Evolutionary conservation across 331 rosid genomes (phyloP).

Genomic region (Malus hybrid): DNA sequence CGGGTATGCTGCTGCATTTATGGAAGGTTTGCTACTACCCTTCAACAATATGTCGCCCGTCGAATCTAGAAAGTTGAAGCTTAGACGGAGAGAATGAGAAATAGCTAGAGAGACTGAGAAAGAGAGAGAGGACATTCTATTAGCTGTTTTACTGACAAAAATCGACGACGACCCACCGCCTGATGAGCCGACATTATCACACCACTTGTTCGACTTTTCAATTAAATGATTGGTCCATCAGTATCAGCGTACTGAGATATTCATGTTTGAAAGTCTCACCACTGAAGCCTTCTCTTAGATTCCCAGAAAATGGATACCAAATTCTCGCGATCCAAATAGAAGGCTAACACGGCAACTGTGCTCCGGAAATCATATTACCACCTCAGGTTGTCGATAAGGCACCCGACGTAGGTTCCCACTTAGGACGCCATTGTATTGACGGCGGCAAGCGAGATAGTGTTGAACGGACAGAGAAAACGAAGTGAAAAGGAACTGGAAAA

Average conservation of each 20-base stretch:
- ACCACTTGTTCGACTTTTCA: neutral
- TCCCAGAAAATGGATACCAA: slow-evolving; percentile 28
- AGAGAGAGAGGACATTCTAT: too few relatives aligned
- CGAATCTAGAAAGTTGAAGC: too few relatives aligned
- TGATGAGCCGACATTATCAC: too few relatives aligned
- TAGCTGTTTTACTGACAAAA: too few relatives aligned
- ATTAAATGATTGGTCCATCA: neutral
- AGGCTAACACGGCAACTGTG: slow-evolving; percentile 42
- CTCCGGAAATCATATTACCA: slow-evolving; percentile 84
- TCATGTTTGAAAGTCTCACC: neutral
- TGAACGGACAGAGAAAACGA: too few relatives aligned
- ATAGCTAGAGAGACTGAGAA: too few relatives aligned
- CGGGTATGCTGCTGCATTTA: too few relatives aligned
- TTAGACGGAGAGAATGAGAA: too few relatives aligned
- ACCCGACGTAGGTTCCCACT: slow-evolving; percentile 68
- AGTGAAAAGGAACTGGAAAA: too few relatives aligned
- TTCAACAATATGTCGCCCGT: too few relatives aligned
- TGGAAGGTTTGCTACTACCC: too few relatives aligned
- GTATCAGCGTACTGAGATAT: neutral
- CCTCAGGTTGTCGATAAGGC: slow-evolving; percentile 60
- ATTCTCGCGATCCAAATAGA: slow-evolving; percentile 35
- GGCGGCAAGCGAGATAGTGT: slow-evolving; percentile 39
- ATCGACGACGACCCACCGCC: too few relatives aligned
- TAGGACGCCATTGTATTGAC: slow-evolving; percentile 92
- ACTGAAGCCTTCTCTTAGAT: neutral